A percentile compares a stretch with the other conserved stretches of the same genome.
Evolutionary conservation across 305 asterid species (phyloP).

Genomic region (Andrographis paniculata): DNA sequence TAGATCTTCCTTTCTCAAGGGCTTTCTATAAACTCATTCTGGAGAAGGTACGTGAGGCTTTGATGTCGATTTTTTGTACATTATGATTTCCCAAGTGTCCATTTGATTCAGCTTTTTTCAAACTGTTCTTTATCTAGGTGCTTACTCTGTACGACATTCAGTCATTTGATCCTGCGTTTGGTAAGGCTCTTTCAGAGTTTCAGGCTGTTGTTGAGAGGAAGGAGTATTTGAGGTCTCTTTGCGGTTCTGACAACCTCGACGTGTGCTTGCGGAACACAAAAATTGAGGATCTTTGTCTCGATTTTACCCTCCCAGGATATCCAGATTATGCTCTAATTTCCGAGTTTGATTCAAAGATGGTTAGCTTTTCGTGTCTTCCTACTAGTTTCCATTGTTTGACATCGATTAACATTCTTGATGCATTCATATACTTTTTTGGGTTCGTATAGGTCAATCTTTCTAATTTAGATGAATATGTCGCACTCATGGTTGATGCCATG

Average conservation of each 20-base stretch:
- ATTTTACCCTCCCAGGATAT: constrained; percentile 88
- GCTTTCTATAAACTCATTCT: constrained; percentile 79
- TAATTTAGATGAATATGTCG: constrained; percentile 72
- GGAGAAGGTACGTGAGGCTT: constrained; percentile 50
- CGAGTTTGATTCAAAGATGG: constrained; percentile 47
- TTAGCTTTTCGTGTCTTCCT: constrained; percentile 31
- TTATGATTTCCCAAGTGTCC: constrained; percentile 6
- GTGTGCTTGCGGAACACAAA: constrained; percentile 43
- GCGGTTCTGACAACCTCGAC: constrained; percentile 28
- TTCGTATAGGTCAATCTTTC: constrained; percentile 48
- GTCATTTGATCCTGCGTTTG: constrained; percentile 79
- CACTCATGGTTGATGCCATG: constrained; percentile 59
- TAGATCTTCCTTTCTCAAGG: constrained; percentile 90
- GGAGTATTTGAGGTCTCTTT: constrained; percentile 31
- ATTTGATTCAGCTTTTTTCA: constrained; percentile 12
- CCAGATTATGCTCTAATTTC: constrained; percentile 57
- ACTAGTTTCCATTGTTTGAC: constrained; percentile 14
- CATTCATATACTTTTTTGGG: constrained; percentile 11
- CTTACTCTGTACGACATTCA: constrained; percentile 68
- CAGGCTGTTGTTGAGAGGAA: constrained; percentile 74
- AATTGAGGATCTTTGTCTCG: constrained; percentile 91
- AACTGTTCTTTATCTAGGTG: constrained; percentile 44
- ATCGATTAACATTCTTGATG: constrained; percentile 11
- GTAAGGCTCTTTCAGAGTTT: constrained; percentile 70
- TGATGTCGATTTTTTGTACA: constrained; percentile 9